phyloP scores from a whole-genome alignment of 176 grass and related monocot species.

The Calamus simplicifolius region DNA sequence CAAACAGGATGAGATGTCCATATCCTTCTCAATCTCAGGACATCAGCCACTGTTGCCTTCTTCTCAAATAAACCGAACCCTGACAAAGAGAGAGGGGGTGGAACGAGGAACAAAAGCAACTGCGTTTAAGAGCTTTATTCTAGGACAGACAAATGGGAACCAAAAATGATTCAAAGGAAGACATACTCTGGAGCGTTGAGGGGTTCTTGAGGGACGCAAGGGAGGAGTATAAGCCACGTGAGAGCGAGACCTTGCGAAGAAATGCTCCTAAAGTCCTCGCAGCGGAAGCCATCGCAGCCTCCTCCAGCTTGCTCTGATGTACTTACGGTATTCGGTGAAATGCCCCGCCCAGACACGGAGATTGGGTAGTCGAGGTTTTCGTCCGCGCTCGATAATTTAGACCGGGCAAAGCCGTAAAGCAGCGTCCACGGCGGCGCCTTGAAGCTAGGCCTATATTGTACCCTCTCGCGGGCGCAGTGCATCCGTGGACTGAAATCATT shows the following conservation, averaged over 20 bases:
- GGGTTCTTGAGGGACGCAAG: conserved; percentile 27
- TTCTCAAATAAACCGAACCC: conserved; percentile 20
- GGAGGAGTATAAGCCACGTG: background rate
- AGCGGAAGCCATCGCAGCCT: conserved; percentile 37
- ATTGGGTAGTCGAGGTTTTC: too few relatives aligned
- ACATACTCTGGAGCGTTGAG: conserved; percentile 28
- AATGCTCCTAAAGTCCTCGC: conserved; percentile 39
- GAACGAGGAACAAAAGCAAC: too few relatives aligned
- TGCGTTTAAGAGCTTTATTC: too few relatives aligned
- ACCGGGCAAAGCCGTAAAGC: too few relatives aligned
- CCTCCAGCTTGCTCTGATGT: too few relatives aligned
- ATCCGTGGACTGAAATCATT: too few relatives aligned
- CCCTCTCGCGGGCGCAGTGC: too few relatives aligned
- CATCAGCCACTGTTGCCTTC: conserved; percentile 12
- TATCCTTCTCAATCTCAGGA: conserved; percentile 38
- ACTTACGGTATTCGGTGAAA: background rate
- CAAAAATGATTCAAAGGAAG: too few relatives aligned
- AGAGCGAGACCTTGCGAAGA: conserved; percentile 21
- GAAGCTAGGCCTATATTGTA: too few relatives aligned
- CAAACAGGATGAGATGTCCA: conserved; percentile 62
- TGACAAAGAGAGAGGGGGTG: conserved; percentile 13
- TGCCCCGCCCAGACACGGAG: background rate
- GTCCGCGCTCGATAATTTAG: too few relatives aligned
- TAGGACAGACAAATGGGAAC: too few relatives aligned
- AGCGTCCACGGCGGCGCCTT: too few relatives aligned